Evolutionary conservation across 352 stramenopile species (phyloP), one percentile per base, ranked within the genome.

Genomic region (Peronospora destructor): DNA sequence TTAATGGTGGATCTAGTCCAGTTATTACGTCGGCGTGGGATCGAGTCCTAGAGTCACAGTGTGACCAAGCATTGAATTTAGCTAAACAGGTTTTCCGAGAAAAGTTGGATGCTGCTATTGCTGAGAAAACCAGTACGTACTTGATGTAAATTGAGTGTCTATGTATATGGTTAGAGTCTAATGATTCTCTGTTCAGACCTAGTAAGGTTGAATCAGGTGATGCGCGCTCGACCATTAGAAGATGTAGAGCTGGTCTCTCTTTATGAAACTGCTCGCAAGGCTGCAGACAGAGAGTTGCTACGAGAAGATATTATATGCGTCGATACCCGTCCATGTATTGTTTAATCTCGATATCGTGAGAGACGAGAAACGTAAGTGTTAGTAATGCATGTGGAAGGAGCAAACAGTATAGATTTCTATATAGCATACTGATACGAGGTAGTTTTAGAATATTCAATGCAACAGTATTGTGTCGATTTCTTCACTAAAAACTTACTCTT

Each of bases 21-120:
- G 80, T 88, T 12, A 95, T 95, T 32, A 66, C 78, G 2, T 89
- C 65, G 7, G 82, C 84, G 2, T 95, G 84, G 79, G 78, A 90
- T 12, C 80, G 79, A 42, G 83, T 95, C 6, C 47, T 90, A 3
- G 68, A 91, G 51, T 69, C 60, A 11, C 77, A 89, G 44, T 90
- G 69, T 23, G 68, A 78, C 8, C 59, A 84, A 43, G 79, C 77
- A 2, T 54, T 87, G 7, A 76, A 89, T 4, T 50, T 39, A 3
- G 79, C 74, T 3, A 87, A 85, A 40, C 42, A 66, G 7, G 38
- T 52, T 19, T 89, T 89, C 36, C 55, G 53, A 9, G 34, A 44
- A 6, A 28, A 29, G 3, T 73, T 89, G 28, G 56, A 80, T 11
- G 39, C 14, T 14, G 29, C 41, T 0, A 47, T 71, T 10, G 53